Evolutionary conservation across 73 alveolate genomes (phyloP), one percentile per base, ranked within the genome.

Genomic region (Effrenium voratum): DNA sequence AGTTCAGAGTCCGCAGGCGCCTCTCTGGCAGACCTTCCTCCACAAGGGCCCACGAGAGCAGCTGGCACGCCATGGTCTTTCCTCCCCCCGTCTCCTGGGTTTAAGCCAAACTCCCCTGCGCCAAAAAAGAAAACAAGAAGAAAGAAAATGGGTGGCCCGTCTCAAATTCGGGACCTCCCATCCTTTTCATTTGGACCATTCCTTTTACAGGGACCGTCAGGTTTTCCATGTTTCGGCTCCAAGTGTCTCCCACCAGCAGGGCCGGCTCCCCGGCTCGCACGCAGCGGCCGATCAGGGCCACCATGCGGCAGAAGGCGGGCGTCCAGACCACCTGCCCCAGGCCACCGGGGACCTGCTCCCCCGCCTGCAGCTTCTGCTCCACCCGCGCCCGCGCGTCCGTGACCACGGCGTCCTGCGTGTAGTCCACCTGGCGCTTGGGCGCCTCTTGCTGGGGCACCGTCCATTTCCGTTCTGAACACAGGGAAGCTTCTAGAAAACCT

Each of bases 81-180:
- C 99, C 99, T 59, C 99, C 99, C 2, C 99, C 99, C 24, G 99
- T 99, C 91, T n/a, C n/a, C n/a, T n/a, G n/a, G 99, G 32, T 55
- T 13, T 15, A 55, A 55, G 13, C 32, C 70, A 24, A 55, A 55
- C 32, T 24, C 70, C 70, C 70, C 13, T 55, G 32, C 70, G 24
- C 32, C 13, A 13, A 55, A 15, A 13, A 55, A 13, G 24, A 13
- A 55, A 15, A 24, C 70, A 15, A 15, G 70, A 55, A 55, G 70
- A 55, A 55, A 24, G 32, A 13, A 55, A 55, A 55, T n/a, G n/a
- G n/a, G n/a, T n/a, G n/a, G n/a, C n/a, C n/a, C n/a, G n/a, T n/a
- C n/a, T n/a, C n/a, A n/a, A n/a, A n/a, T n/a, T n/a, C n/a, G n/a
- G n/a, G n/a, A n/a, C n/a, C n/a, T n/a, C n/a, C n/a, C n/a, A n/a